phyloP scores from a whole-genome alignment of 2,329 filamentous ascomycete genomes.

The Neopestalotiopsis clavispora region DNA sequence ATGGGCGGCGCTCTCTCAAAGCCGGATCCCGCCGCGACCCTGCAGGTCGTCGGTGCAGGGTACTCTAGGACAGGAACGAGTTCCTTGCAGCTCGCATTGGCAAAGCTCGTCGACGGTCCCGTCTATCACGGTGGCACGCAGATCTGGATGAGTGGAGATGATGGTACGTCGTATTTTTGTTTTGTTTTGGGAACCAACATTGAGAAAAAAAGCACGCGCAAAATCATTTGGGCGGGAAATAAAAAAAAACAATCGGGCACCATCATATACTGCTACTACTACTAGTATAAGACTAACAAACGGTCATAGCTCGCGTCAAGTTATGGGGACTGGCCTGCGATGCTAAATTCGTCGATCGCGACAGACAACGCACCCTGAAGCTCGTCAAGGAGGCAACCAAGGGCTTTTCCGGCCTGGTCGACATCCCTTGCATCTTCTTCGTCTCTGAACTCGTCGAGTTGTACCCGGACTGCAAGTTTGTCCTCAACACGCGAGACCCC shows the following conservation, averaged over 20 bases:
- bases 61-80: slow-evolving; percentile 20
- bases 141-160: neutral
- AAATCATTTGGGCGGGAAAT: no score
- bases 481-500: slow-evolving; percentile 44
- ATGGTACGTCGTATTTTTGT: neutral
- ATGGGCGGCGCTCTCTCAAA: slow-evolving; percentile 18
- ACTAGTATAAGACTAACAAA: neutral
- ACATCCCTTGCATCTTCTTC: slow-evolving; percentile 46
- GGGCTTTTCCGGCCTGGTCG: slow-evolving; percentile 52
- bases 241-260: no score
- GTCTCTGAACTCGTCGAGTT: slow-evolving; percentile 50
- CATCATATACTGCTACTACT: neutral
- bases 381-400: slow-evolving; percentile 41
- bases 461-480: slow-evolving; percentile 54
- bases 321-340: neutral
- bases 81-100: slow-evolving; percentile 19
- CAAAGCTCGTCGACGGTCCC: slow-evolving; percentile 18
- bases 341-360: slow-evolving; percentile 18
- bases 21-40: slow-evolving; percentile 14
- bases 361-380: slow-evolving; percentile 33
- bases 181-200: no score
- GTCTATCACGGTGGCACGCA: slow-evolving; percentile 18
- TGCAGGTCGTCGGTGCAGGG: slow-evolving; percentile 21
- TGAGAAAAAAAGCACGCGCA: no score
- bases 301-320: neutral